These are phyloP conservation scores for Microsporum audouinii DNA, from an alignment of 2,329 filamentous ascomycete species.

Conservation along the genomic window DNA sequence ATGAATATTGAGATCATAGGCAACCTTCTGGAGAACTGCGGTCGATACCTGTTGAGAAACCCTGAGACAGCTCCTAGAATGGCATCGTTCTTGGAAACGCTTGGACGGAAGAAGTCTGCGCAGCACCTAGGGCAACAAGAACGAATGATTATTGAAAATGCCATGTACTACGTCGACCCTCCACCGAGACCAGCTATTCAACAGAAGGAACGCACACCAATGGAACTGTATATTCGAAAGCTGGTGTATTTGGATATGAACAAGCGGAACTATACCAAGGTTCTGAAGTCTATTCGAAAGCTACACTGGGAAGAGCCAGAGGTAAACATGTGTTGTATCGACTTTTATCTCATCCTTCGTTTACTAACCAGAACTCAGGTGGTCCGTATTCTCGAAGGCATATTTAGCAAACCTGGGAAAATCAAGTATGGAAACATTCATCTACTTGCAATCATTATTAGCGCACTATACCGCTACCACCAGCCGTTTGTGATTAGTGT, in stretches of 20 bases:
- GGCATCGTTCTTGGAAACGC: conserved; percentile 83
- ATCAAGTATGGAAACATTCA: conserved; percentile 97
- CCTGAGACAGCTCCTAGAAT: conserved; percentile 88
- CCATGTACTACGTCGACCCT: conserved; percentile 94
- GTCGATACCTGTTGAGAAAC: conserved; percentile 83
- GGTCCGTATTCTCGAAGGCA: conserved; percentile 67
- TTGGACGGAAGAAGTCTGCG: conserved; percentile 90
- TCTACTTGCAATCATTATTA: conserved; percentile 77
- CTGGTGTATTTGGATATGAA: conserved; percentile 88
- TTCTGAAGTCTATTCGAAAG: conserved; percentile 85
- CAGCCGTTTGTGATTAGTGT: conserved; percentile 82
- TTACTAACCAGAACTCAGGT: conserved; percentile 36
- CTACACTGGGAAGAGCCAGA: conserved; percentile 96
- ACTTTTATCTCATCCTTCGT: background rate
- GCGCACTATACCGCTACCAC: conserved; percentile 82
- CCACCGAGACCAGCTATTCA: conserved; percentile 87
- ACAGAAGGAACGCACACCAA: conserved; percentile 89
- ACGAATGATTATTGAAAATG: conserved; percentile 96
- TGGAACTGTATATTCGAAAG: conserved; percentile 86
- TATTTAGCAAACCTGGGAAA: conserved; percentile 92
- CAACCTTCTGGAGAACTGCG: conserved; percentile 90
- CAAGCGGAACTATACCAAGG: conserved; percentile 85
- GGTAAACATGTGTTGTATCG: conserved; percentile 30
- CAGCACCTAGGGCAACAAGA: conserved; percentile 93
- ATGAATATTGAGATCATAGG: conserved; percentile 99